Evolutionary conservation across 345 rosid species (phyloP), one percentile per base, ranked within the genome.

Genomic region (Salix dunnii): DNA sequence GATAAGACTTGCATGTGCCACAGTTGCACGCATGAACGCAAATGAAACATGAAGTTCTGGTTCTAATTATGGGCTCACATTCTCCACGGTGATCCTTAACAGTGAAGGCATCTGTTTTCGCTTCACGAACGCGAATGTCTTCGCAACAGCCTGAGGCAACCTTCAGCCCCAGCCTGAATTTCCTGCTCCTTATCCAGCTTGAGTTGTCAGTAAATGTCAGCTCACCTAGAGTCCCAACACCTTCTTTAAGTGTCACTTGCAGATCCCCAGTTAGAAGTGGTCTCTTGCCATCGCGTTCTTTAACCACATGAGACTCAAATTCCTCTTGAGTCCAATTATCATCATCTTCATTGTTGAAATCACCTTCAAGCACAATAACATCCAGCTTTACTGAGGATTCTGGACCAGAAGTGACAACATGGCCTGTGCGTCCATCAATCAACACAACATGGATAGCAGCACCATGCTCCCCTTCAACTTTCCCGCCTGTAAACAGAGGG

Each of bases 181-280:
- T 85, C 72, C 83, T 77, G 80, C 88, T 82, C 43, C 79, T 72
- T 71, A 75, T 85, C 88, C 88, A 85, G 79, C 88, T 85, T 43
- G 85, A 82, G 64, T 85, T 85, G 65, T 85, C 88, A 5, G 82
- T 82, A 70, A 85, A 82, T 25, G 36, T 78, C 71, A 85, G 73
- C 38, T 85, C 81, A 17, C 86, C 88, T 25, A 85, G 77, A 65
- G 69, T 75, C 60, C 86, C 88, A 20, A 78, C 61, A 61, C 88
- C 88, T 70, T 70, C 86, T 81, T 82, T 76, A 18, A 85, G 78
- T 1, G 35, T 78, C 79, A 85, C 86, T 78, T 68, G 86, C 43
- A 83, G 18, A 70, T 83, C 81, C 43, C 88, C 88, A n/a, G 74
- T 78, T 55, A 85, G 78, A 67, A 85, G 86, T 0, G 88, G 86